phyloP scores from a whole-genome alignment of 345 rosid genomes.

The Zanthoxylum bungeanum region DNA sequence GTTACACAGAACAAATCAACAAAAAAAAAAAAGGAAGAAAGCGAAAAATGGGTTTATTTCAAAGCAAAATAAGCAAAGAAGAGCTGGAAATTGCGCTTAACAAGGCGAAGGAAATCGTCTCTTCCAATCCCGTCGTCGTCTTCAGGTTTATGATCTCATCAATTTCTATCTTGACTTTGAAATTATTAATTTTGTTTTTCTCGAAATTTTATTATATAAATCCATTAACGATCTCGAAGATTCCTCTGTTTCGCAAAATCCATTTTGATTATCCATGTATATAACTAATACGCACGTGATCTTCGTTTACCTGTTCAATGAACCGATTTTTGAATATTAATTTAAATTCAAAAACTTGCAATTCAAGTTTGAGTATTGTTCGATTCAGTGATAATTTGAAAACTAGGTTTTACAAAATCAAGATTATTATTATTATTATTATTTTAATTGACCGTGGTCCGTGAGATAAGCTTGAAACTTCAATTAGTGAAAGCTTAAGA shows the following conservation, averaged over 20 bases:
- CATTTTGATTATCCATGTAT: neutral
- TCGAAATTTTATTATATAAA: neutral
- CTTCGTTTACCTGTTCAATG: neutral
- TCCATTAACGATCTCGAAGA: neutral
- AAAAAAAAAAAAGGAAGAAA: no score
- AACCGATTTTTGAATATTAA: neutral
- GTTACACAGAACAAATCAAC: no score
- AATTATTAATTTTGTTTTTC: neutral
- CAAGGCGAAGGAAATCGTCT: constrained; percentile 56
- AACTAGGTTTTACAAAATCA: neutral
- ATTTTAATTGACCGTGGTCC: no score
- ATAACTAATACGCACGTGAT: neutral
- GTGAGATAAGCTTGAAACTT: no score
- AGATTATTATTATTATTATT: no score
- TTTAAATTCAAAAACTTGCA: neutral
- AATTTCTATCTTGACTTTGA: neutral
- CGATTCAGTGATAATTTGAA: neutral
- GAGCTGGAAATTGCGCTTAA: constrained; percentile 39
- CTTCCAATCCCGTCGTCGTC: constrained; percentile 60
- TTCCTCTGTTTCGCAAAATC: neutral
- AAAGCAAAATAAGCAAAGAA: constrained; percentile 35
- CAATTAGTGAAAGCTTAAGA: no score
- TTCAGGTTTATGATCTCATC: constrained; percentile 44
- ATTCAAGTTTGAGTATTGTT: neutral
- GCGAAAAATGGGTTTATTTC: constrained; percentile 29